Base-by-base conservation (phyloP, 768 basidiomycete species). In the Suillus tomentosus region DNA sequence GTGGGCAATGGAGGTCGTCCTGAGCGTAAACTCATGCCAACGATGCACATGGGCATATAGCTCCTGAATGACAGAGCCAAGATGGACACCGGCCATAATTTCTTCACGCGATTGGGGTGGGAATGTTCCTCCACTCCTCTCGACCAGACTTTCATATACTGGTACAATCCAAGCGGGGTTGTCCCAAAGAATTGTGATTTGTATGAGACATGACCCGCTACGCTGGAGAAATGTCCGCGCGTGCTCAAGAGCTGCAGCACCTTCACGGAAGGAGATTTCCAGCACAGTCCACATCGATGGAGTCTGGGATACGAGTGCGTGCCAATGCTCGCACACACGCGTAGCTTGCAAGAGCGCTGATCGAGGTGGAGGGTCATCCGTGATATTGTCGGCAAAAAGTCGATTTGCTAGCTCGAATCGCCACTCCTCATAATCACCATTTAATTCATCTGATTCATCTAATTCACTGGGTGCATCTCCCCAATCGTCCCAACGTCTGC, bases 101-200 rank as follows among this genome's bases (percentile, higher is more conserved):
- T 14, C n/a, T 22, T 56, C 13, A n/a, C 34, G n/a, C 3, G 55
- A 37, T 22, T 13, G 31, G 15, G 17, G 27, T 31, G 24, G 24
- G 5, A 53, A 9, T 31, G 4, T 24, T 50, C 48, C 24, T 15
- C 7, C 7, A 27, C 3, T 14, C 13, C 6, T 48, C 3, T 15
- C 24, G 3, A 27, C 14, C 2, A 27, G 24, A 9, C 27, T 24
- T 24, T 11, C 2, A 3, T 2, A 6, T 7, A 24, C 8, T 5
- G 51, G 51, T 4, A 31, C 27, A 5, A 31, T 31, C 51, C 51
- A 53, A 31, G 51, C 17, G 27, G n/a, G 55, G n/a, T 56, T 3
- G 22, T 56, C 55, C 55, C 55, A 56, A n/a, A 56, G 55, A 37
- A 56, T 14, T 37, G 55, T 56, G n/a, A 56, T 22, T 22, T 56